Conservation (phyloP, 2,329 filamentous ascomycete species). For the Aurifilum marmelostoma region DNA sequence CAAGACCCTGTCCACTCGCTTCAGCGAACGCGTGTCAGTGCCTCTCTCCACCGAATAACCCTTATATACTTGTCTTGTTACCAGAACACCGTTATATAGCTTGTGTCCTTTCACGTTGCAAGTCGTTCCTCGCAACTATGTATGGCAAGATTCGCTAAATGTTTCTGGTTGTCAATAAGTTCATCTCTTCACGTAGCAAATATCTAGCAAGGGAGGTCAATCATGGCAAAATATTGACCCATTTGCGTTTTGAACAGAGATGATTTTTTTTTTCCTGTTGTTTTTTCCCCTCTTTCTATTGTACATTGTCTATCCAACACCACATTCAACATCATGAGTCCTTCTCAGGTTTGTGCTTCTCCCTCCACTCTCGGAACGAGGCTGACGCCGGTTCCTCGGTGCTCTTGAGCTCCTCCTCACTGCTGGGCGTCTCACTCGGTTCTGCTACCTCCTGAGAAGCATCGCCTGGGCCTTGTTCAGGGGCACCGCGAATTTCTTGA, state of each 20-base stretch:
- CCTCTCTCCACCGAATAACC: background rate
- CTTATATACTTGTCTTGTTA: background rate
- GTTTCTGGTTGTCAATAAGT: background rate
- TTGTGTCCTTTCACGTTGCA: background rate
- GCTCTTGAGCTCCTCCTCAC: background rate
- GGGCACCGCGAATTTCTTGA: background rate
- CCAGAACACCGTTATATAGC: background rate
- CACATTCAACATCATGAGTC: background rate
- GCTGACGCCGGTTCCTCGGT: background rate
- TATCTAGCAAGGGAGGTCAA: background rate
- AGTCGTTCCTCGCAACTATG: background rate
- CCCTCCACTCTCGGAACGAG: constrained; percentile 28
- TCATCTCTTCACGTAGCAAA: background rate
- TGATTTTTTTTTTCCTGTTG: background rate
- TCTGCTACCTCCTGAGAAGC: background rate
- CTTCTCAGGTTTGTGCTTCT: constrained; percentile 5
- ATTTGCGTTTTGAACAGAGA: background rate
- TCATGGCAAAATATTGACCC: background rate
- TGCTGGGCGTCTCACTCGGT: background rate
- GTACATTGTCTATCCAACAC: background rate
- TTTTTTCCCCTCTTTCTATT: background rate
- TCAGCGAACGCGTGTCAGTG: background rate
- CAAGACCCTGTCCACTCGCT: background rate
- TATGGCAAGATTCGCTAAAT: background rate
- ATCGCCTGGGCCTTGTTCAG: background rate